phyloP scores from a whole-genome alignment of 768 basidiomycete species.

The Lentinula detonsa region DNA sequence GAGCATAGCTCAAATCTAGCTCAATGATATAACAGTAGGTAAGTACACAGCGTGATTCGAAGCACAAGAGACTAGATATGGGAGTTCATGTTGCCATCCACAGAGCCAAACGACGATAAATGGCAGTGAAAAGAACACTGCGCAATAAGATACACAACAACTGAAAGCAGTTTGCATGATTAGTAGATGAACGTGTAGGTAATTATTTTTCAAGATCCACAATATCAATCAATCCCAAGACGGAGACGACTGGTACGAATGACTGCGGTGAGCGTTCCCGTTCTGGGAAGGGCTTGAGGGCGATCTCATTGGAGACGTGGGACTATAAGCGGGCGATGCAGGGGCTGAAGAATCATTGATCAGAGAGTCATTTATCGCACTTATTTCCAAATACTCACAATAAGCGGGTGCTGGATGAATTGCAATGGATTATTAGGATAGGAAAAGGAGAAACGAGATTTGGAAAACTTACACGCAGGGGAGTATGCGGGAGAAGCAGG shows the following conservation, averaged over 20 bases:
- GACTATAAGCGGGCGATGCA: conserved; percentile 82
- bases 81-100: not conserved
- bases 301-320: conserved; percentile 81
- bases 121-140: not conserved
- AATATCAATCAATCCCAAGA: conserved; percentile 41
- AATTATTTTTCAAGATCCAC: not conserved
- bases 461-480: conserved; percentile 64
- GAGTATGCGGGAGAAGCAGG: conserved; percentile 87
- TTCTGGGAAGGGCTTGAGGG: conserved; percentile 73
- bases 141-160: not conserved
- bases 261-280: conserved; percentile 28
- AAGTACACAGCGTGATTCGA: not conserved
- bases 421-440: conserved; percentile 6
- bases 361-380: conserved; percentile 2
- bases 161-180: not conserved
- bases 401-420: conserved; percentile 61
- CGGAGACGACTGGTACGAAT: conserved; percentile 42
- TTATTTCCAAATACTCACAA: conserved; percentile 41
- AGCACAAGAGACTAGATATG: not conserved
- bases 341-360: conserved; percentile 45
- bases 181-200: not conserved
- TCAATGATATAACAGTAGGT: no score
- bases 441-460: not conserved
- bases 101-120: not conserved
- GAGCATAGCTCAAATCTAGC: no score